A percentile compares a stretch with the other conserved stretches of the same genome.
phyloP scores from a whole-genome alignment of 371 early-diverging fungal species.

The Syncephalastrum monosporum region DNA sequence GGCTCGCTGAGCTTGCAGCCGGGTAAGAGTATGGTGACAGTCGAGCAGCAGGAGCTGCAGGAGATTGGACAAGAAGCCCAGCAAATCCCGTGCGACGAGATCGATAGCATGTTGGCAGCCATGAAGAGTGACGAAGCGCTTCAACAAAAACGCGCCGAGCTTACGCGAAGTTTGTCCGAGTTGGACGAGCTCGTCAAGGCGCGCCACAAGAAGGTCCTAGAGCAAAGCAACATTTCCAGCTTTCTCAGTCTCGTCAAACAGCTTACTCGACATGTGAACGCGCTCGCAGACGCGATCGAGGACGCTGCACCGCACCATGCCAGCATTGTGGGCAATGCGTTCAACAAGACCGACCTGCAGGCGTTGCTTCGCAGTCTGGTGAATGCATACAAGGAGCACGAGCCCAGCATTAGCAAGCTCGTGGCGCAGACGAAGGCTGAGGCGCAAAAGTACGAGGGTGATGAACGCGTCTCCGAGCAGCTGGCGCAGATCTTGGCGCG shows the following conservation, averaged over 20 bases:
- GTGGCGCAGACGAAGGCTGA: conserved; percentile 33
- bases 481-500: conserved; percentile 37
- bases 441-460: conserved; percentile 28
- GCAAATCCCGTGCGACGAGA: conserved; percentile 17
- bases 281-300: conserved; percentile 35
- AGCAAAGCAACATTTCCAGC: conserved; percentile 29
- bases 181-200: conserved; percentile 23
- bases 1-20: conserved; percentile 34
- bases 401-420: conserved; percentile 33
- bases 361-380: conserved; percentile 43
- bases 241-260: conserved; percentile 33
- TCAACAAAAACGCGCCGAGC: conserved; percentile 17
- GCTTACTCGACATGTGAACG: conserved; percentile 32
- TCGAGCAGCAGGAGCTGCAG: conserved; percentile 28
- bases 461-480: conserved; percentile 39
- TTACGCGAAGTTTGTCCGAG: conserved; percentile 15
- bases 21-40: conserved; percentile 27
- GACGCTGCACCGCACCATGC: conserved; percentile 42
- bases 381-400: conserved; percentile 44
- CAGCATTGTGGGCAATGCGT: conserved; percentile 30
- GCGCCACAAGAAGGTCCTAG: conserved; percentile 27
- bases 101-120: conserved; percentile 17
- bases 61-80: conserved; percentile 29
- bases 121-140: conserved; percentile 14
- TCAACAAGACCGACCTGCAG: conserved; percentile 50